Conservation (phyloP, 139 green algal species). For the Nannochloris sp. region DNA sequence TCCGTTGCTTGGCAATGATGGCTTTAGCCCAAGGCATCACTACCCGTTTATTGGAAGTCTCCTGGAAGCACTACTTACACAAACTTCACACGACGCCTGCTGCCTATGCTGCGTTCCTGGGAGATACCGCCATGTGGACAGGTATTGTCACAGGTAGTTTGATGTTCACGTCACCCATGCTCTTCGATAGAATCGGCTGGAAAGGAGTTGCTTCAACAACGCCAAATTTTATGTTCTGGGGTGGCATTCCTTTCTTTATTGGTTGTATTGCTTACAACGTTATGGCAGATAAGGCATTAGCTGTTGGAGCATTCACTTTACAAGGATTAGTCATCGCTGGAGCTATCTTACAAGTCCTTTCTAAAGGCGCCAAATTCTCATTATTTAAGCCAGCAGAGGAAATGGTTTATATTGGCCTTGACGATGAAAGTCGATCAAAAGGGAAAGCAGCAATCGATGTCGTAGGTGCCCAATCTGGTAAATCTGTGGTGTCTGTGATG, state of each 20-base stretch:
- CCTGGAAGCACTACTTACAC: conserved; percentile 88
- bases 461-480: conserved; percentile 72
- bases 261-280: conserved; percentile 54
- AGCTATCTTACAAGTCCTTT: conserved; percentile 72
- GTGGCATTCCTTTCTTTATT: conserved; percentile 66
- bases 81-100: conserved; percentile 69
- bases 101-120: conserved; percentile 75
- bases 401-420: conserved; percentile 82
- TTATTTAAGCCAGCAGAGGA: conserved; percentile 94
- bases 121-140: conserved; percentile 79
- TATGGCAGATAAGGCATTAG: conserved; percentile 4
- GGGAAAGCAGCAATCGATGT: conserved; percentile 93
- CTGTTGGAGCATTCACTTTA: conserved; percentile 1
- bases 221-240: conserved; percentile 51
- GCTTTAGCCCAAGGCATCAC: conserved; percentile 75
- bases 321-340: conserved; percentile 51
- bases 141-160: conserved; percentile 66
- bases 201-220: conserved; percentile 65
- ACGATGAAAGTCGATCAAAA: conserved; percentile 71
- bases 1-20: conserved; percentile 88
- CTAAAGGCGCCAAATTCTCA: conserved; percentile 77
- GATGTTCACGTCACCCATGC: conserved; percentile 73
- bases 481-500: conserved; percentile 50
- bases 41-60: conserved; percentile 84
- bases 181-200: conserved; percentile 80